A percentile compares a stretch with the other conserved stretches of the same genome.
These are phyloP conservation scores for Terana coerulea DNA, from an alignment of 768 basidiomycete species.

Conservation along the genomic window DNA sequence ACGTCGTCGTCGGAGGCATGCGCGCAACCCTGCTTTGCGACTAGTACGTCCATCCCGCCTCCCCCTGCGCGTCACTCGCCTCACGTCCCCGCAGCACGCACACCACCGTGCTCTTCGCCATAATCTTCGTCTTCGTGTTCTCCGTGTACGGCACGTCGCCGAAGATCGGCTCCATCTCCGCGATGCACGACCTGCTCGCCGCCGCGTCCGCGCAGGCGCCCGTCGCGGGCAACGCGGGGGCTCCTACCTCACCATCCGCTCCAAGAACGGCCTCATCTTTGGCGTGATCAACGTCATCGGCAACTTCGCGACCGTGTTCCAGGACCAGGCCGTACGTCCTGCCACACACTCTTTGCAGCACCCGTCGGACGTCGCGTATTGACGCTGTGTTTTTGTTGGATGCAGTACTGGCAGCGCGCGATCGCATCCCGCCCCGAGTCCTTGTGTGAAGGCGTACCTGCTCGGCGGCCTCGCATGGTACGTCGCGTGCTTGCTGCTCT, in stretches of 20 bases:
- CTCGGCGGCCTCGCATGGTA: conserved; percentile 87
- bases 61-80: background rate
- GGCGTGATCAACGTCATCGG: conserved; percentile 87
- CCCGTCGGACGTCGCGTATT: background rate
- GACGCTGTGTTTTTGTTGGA: background rate
- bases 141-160: conserved; percentile 77
- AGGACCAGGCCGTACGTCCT: conserved; percentile 36
- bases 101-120: conserved; percentile 80
- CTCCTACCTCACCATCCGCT: conserved; percentile 63
- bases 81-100: conserved; percentile 55
- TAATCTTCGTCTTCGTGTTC: conserved; percentile 75
- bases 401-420: conserved; percentile 81
- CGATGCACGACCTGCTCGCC: conserved; percentile 80
- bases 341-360: background rate
- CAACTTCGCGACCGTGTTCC: conserved; percentile 68
- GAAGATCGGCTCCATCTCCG: conserved; percentile 73
- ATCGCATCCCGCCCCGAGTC: conserved; percentile 81
- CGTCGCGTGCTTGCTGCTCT: too few relatives aligned
- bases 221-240: conserved; percentile 79
- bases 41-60: conserved; percentile 52
- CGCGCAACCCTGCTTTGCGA: conserved; percentile 82
- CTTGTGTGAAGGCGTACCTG: conserved; percentile 89
- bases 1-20: conserved; percentile 86
- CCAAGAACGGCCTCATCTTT: conserved; percentile 52
- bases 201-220: conserved; percentile 51